Conservation (phyloP, 768 basidiomycete species). For the Phallus indusiatus region DNA sequence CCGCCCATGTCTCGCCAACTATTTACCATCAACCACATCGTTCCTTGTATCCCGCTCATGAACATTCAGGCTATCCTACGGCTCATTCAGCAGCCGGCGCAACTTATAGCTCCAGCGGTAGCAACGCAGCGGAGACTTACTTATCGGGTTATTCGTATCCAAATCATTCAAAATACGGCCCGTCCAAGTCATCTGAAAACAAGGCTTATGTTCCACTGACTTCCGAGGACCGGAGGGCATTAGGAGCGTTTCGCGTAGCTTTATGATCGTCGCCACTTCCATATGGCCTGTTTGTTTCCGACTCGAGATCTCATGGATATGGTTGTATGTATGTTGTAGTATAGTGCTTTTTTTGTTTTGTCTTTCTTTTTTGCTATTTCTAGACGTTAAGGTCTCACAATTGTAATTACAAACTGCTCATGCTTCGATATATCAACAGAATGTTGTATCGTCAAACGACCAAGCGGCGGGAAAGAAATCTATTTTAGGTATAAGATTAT, state of each 20-base stretch:
- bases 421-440: no score
- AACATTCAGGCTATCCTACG: not conserved
- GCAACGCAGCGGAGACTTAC: not conserved
- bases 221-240: constrained; percentile 48
- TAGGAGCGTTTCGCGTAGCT: constrained; percentile 46
- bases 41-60: constrained; percentile 5
- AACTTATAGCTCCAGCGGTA: not conserved
- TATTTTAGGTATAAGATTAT: not conserved
- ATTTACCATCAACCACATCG: constrained; percentile 1
- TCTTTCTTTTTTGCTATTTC: not conserved
- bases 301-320: no score
- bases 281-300: not conserved
- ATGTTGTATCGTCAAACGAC: no score
- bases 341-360: not conserved
- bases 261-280: constrained; percentile 23
- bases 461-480: not conserved
- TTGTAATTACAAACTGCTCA: no score
- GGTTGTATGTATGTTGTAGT: not conserved
- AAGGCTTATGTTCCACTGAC: constrained; percentile 32
- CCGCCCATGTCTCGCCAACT: constrained; percentile 8
- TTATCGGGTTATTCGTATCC: not conserved
- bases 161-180: constrained; percentile 17
- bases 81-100: not conserved
- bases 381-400: not conserved
- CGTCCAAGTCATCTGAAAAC: constrained; percentile 14